Evolutionary conservation across 2,329 filamentous ascomycete genomes (phyloP), one percentile per base, ranked within the genome.

Genomic region (Colletotrichum filicis): DNA sequence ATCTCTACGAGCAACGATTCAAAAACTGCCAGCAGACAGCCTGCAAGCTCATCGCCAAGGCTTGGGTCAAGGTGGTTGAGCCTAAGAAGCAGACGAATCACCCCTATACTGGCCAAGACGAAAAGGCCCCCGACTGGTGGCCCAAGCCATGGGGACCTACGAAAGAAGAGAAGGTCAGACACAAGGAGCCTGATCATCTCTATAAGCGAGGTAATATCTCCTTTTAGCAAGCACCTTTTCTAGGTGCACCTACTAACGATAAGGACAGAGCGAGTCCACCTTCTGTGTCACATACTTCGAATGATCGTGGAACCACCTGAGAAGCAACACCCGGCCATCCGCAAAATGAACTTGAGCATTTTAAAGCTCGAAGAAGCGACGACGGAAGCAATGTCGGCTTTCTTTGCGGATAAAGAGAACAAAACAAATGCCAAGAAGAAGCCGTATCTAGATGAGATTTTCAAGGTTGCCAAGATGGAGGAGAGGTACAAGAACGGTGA

Each of bases 61-160:
- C 90, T 12, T 95, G 93, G 90, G 91, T 95, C 72, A 94, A 94
- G 78, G 87, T 90, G 1, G 90, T 95, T 2, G 92, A 93, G 76
- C 93, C 93, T 0, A 94, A 93, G 82, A 95, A 95, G 80, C 93
- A 94, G 80, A 92, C 92, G 0, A 92, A 89, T 22, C 91, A 93
- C 76, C 93, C 93, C 0, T 95, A 95, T 78, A 93, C 91, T 1
- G 86, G 87, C n/a, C 89, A 87, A 37, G 88, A 92, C 58, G 87
- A 87, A 37, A 91, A 89, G 75, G 88, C 88, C 1, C 90, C 91
- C 0, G 88, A 88, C 64, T 93, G 92, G 92, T 93, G 92, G 92
- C 91, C 91, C 2, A 85, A 88, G 78, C 83, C 85, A 7, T 87
- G 88, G 86, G 85, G 88, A 0, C 78, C 81, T 1, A 84, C 85